These are phyloP conservation scores for Gossypium gossypioides DNA, from an alignment of 441 rosid genomes.

Conservation along the genomic window DNA sequence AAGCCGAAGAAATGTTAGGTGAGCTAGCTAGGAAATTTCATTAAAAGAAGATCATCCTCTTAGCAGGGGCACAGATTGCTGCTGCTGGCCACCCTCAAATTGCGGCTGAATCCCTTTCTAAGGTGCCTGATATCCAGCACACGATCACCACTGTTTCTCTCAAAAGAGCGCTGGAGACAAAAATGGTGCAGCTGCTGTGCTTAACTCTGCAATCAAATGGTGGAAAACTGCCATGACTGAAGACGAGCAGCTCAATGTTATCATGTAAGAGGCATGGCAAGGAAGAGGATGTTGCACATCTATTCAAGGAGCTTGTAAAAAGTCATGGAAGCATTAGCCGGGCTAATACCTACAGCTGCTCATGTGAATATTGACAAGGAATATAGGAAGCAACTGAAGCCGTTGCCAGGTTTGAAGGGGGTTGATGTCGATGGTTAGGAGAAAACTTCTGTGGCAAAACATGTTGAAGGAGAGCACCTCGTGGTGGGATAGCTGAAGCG, in stretches of 20 bases:
- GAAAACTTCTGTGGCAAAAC: constrained; percentile 79
- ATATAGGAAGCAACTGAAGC: constrained; percentile 68
- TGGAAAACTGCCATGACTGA: constrained; percentile 87
- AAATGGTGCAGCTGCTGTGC: constrained; percentile 58
- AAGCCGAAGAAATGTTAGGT: constrained; percentile 70
- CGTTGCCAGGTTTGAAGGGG: constrained; percentile 58
- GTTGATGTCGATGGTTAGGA: constrained; percentile 70
- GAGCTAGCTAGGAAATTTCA: constrained; percentile 64
- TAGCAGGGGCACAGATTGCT: constrained; percentile 85
- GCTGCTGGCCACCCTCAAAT: constrained; percentile 68
- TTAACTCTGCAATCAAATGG: constrained; percentile 71
- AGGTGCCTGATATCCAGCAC: constrained; percentile 70
- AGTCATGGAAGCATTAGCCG: constrained; percentile 55
- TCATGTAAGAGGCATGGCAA: constrained; percentile 77
- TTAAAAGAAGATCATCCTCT: constrained; percentile 46
- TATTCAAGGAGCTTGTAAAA: constrained; percentile 76
- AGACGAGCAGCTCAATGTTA: constrained; percentile 48
- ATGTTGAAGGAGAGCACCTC: constrained; percentile 39
- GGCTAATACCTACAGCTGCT: constrained; percentile 77
- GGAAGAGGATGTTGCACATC: constrained; percentile 66
- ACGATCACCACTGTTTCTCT: constrained; percentile 78
- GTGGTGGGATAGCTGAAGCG: constrained; percentile 17
- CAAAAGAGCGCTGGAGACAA: constrained; percentile 77
- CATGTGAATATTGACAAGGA: constrained; percentile 57
- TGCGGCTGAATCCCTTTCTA: constrained; percentile 70